Evolutionary conservation across 2,329 filamentous ascomycete species (phyloP), one percentile per base, ranked within the genome.

Genomic region (Fusarium heterosporum): DNA sequence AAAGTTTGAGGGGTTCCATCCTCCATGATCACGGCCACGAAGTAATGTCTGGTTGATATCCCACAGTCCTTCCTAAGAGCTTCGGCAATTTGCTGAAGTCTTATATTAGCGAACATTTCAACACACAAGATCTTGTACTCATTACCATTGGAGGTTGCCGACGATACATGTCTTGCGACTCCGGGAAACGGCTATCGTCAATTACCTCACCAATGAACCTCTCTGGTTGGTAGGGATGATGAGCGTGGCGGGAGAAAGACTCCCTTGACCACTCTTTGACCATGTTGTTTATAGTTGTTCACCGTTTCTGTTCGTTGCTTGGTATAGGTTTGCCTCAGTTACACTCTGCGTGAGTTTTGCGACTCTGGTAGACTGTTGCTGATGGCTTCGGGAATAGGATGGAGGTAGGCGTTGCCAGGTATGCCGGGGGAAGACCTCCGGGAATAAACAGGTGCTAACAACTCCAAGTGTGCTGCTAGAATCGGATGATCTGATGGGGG

Each of bases 61-160:
- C 81, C 79, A 66, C 85, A 87, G 39, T 84, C 78, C 47, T 85
- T 81, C 16, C 82, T 78, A 12, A 88, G 75, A 26, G 83, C 84
- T 61, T 82, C 79, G 32, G 82, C 81, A 32, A 88, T 85, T 69
- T 83, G 76, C 83, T 85, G 58, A n/a, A 40, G 16, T 26, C 38
- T 14, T n/a, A 26, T 12, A 50, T 73, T 40, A 73, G 69, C 40
- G n/a, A 39, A 10, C 45, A 16, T n/a, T 30, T 17, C 19, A 25
- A n/a, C 11, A 41, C 8, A 13, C 17, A 14, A 25, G 11, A 25
- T 36, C 49, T 16, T 10, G 12, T 5, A 22, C 69, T 71, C 22
- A 16, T 70, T 73, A 82, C 80, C 77, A 80, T 78, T 14, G 78
- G 78, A 17, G 78, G 78, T 38, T 78, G 75, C 16, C 79, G 77